Evolutionary conservation across 257 asterid species (phyloP), one percentile per base, ranked within the genome.

Genomic region (Coffea canephora): DNA sequence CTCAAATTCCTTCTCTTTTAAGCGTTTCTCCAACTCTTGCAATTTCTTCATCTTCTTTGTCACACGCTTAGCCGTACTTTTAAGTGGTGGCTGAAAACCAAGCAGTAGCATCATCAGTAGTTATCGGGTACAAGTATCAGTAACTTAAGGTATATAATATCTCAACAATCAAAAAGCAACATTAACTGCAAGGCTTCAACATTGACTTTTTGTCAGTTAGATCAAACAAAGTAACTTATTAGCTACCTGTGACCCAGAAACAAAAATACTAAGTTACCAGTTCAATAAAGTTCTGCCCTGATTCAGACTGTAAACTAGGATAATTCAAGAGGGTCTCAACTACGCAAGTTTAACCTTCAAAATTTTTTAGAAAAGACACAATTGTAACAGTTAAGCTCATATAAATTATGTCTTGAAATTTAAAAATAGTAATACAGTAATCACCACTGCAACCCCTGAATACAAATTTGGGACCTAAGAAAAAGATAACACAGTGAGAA

Each of bases 1-100:
- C 67, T 93, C 99, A 48, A 93, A 91, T 85, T 93, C 98, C 80
- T 74, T 84, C 91, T 95, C 98, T 79, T 91, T 89, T 86, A 89
- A 43, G 54, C 72, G 91, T 85, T 89, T 80, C 86, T 95, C 99
- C 14, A 89, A 72, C 84, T 91, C 95, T 73, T 81, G 86, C 84
- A 89, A 70, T 85, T 95, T 91, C 91, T 86, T 91, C 84, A 86
- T 85, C 94, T 93, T 91, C 74, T 94, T 94, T 4, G 95, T 75
- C 57, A 83, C n/a, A 45, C 81, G 85, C 85, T 82, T 86, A 31
- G 78, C 79, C 86, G 89, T 90, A 84, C 61, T 82, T 84, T 81
- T 81, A 8, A 36, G 39, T 59, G 80, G 78, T 83, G 61, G 73
- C 97, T 87, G 89, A 82, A 82, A 59, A n/a, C 68, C 4, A 4